These are phyloP conservation scores for Curvularia sp. DNA, from an alignment of 2,329 filamentous ascomycete genomes.

Conservation along the genomic window DNA sequence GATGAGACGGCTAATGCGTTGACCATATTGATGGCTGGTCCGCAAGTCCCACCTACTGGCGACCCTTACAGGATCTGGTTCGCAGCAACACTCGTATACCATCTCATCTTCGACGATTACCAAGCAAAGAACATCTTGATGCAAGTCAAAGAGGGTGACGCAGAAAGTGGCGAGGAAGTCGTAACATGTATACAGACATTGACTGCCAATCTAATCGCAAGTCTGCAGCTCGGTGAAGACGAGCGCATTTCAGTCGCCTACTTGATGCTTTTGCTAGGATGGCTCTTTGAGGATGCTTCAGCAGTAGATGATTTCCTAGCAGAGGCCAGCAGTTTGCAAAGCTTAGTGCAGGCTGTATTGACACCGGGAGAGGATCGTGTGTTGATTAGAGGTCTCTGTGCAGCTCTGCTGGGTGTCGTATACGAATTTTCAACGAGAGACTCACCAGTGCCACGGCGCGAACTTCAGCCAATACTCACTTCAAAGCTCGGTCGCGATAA, in stretches of 20 bases:
- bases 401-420: constrained; percentile 82
- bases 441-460: constrained; percentile 83
- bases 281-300: constrained; percentile 91
- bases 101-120: constrained; percentile 80
- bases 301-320: constrained; percentile 91
- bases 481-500: constrained; percentile 82
- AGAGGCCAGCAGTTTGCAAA: constrained; percentile 92
- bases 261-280: constrained; percentile 84
- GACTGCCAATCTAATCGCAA: constrained; percentile 82
- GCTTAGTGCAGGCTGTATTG: constrained; percentile 75
- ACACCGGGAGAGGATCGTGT: constrained; percentile 62
- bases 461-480: constrained; percentile 78
- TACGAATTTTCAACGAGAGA: constrained; percentile 99
- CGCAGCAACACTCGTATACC: constrained; percentile 83
- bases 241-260: constrained; percentile 83
- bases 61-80: constrained; percentile 94
- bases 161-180: constrained; percentile 88
- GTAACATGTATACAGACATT: constrained; percentile 92
- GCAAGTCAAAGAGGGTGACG: constrained; percentile 86
- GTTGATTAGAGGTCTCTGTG: constrained; percentile 81
- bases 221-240: constrained; percentile 78
- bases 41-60: constrained; percentile 65
- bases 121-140: constrained; percentile 82
- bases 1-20: constrained; percentile 90
- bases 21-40: constrained; percentile 76